Conservation (phyloP, 257 asterid genomes). For the Solanum ossicruentum region DNA sequence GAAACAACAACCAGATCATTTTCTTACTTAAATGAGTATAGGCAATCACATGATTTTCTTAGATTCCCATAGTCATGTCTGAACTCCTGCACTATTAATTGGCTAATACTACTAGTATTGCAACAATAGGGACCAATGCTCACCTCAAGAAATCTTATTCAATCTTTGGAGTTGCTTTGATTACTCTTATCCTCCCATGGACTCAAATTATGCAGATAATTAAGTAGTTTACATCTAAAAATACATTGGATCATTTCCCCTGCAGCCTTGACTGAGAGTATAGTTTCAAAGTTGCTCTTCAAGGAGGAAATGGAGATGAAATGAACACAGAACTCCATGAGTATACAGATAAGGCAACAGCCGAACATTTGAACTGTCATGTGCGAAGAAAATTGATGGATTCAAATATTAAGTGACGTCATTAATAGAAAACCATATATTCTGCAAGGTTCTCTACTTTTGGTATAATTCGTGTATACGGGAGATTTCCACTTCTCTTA, state of each 20-base stretch:
- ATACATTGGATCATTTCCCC: background rate
- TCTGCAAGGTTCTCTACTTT: background rate
- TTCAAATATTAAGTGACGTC: background rate
- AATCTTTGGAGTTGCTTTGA: background rate
- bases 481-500: background rate
- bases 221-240: background rate
- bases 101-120: background rate
- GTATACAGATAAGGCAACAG: background rate
- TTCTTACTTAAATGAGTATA: background rate
- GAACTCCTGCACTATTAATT: background rate
- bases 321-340: background rate
- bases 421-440: background rate
- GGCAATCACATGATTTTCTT: background rate
- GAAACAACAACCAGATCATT: background rate
- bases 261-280: background rate
- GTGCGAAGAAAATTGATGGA: background rate
- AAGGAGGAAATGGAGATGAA: background rate
- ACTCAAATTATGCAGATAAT: background rate
- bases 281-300: background rate
- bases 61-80: background rate
- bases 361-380: background rate
- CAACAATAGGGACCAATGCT: background rate
- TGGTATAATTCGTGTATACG: background rate
- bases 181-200: background rate
- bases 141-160: background rate